These are phyloP conservation scores for Penicillium sp. DNA, from an alignment of 2,329 filamentous ascomycete genomes.

Conservation along the genomic window DNA sequence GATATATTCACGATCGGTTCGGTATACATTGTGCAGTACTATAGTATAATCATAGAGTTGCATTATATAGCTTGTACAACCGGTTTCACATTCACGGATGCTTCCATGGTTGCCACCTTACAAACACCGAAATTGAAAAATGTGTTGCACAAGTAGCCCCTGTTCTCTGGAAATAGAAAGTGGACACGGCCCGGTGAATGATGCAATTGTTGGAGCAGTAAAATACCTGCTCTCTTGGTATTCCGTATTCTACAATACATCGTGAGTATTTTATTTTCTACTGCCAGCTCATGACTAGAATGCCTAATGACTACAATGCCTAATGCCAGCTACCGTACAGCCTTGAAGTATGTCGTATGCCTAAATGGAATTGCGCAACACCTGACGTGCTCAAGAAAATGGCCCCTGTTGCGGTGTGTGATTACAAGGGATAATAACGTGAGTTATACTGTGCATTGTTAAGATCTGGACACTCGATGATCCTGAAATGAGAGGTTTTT, in stretches of 20 bases:
- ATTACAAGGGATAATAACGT: slow-evolving; percentile 4
- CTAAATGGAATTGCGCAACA: not conserved
- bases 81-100: not conserved
- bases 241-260: not conserved
- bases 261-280: not conserved
- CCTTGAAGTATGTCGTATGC: too few species aligned
- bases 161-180: slow-evolving; percentile 7
- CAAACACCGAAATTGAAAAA: not conserved
- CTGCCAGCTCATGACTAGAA: too few species aligned
- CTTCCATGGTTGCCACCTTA: not conserved
- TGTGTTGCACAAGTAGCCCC: not conserved
- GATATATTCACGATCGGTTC: not conserved
- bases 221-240: not conserved
- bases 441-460: not conserved
- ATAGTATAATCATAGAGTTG: not conserved
- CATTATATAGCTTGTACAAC: not conserved
- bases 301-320: not conserved
- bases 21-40: not conserved
- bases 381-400: slow-evolving; percentile 1
- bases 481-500: slow-evolving; percentile 19
- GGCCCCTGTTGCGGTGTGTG: slow-evolving; percentile 5
- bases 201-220: slow-evolving; percentile 9
- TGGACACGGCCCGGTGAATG: slow-evolving; percentile 10
- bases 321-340: not conserved
- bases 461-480: slow-evolving; percentile 17